A percentile compares a stretch with the other conserved stretches of the same genome.
Conservation (phyloP, 208 protist genomes). For the Phytomonas francai region DNA sequence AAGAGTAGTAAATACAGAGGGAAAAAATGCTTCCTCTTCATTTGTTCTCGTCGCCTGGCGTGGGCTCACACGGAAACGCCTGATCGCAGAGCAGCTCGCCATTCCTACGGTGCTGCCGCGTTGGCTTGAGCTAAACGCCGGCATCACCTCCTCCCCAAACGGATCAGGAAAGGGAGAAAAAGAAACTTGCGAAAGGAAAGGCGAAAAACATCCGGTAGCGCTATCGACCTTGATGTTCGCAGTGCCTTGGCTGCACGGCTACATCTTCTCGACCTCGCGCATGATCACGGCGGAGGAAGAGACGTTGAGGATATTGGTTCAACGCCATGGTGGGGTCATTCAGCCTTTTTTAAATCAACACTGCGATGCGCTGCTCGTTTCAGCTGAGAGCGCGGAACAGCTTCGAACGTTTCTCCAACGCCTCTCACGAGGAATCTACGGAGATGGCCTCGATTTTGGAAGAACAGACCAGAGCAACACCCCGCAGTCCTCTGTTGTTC, state of each 20-base stretch:
- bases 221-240: constrained; percentile 8
- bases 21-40: background rate
- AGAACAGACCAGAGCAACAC: background rate
- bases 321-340: constrained; percentile 35
- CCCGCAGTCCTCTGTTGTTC: background rate
- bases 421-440: no score
- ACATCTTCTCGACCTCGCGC: constrained; percentile 48
- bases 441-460: no score
- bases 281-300: constrained; percentile 32
- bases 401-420: constrained; percentile 17
- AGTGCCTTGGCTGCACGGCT: constrained; percentile 53
- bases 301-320: constrained; percentile 34
- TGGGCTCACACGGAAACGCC: constrained; percentile 61
- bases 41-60: constrained; percentile 49
- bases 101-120: constrained; percentile 46
- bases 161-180: background rate
- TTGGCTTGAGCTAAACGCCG: constrained; percentile 26
- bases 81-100: constrained; percentile 39
- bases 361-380: constrained; percentile 56
- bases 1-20: background rate
- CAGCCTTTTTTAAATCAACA: constrained; percentile 20
- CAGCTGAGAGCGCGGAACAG: constrained; percentile 21
- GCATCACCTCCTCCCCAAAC: background rate
- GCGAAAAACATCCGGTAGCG: no score
- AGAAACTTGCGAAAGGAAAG: background rate